Evolutionary conservation across 2,329 filamentous ascomycete genomes (phyloP).

Genomic region (Whalleya microplaca): DNA sequence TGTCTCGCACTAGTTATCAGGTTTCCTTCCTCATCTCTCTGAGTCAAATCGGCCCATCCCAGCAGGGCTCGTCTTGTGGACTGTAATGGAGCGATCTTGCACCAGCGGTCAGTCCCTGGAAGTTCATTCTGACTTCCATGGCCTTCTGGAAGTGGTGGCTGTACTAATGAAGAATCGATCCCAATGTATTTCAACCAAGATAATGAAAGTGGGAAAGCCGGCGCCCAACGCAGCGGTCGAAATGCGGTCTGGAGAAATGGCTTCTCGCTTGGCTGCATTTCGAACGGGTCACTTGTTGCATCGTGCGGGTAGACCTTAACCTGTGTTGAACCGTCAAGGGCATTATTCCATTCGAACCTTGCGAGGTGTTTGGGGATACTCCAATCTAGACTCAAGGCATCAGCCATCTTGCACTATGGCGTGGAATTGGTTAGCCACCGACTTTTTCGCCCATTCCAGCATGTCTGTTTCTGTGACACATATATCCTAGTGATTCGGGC

Average conservation of each 20-base stretch:
- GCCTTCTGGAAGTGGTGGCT: slow-evolving; percentile 52
- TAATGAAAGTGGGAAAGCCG: slow-evolving; percentile 49
- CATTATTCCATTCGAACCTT: slow-evolving; percentile 49
- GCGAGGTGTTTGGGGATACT: slow-evolving; percentile 61
- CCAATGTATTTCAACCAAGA: slow-evolving; percentile 45
- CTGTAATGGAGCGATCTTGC: too few species aligned
- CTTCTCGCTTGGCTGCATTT: slow-evolving; percentile 37
- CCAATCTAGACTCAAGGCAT: slow-evolving; percentile 46
- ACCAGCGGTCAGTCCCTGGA: too few species aligned
- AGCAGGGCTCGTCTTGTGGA: too few species aligned
- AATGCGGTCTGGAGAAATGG: slow-evolving; percentile 54
- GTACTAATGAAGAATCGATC: slow-evolving; percentile 48
- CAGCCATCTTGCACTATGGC: background rate
- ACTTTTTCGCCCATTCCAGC: slow-evolving; percentile 58
- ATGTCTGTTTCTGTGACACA: slow-evolving; percentile 55
- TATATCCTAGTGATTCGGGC: slow-evolving; percentile 56
- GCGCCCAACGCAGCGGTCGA: slow-evolving; percentile 45
- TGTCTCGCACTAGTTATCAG: too few species aligned
- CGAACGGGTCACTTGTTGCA: slow-evolving; percentile 31
- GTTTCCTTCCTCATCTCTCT: too few species aligned
- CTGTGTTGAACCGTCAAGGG: slow-evolving; percentile 39
- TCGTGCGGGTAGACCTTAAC: too few species aligned
- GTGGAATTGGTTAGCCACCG: slow-evolving; percentile 19
- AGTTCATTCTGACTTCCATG: slow-evolving; percentile 15
- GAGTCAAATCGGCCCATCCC: too few species aligned